Base-by-base conservation (phyloP, 2,329 filamentous ascomycete species). In the Penicillium brevicompactum region DNA sequence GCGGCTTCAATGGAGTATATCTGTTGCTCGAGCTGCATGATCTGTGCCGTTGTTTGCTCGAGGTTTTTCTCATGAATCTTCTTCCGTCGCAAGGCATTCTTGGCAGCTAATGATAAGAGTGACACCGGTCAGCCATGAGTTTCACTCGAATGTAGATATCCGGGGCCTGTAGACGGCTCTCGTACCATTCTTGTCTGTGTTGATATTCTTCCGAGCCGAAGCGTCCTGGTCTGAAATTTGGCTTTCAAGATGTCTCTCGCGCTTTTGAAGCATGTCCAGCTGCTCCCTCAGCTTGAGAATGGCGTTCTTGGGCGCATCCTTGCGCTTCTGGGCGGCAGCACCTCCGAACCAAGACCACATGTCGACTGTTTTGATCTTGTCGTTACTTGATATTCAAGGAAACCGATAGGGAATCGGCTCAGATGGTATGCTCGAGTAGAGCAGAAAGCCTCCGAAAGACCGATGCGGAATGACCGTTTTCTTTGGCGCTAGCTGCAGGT, bases 1-100 rank as follows among this genome's bases (percentile, higher is more conserved):
- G 94, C 94, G 46, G 92, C 91, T 77, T 99, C 94, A 80, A 99
- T 97, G 57, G 90, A 88, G 75, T 94, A 94, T 71, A 97, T 95
- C 75, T 99, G 92, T 71, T 92, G 89, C 75, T 99, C 94, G 43
- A 99, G 82, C 21, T 94, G 96, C 67, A 87, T 86, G 70, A 97
- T 95, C 78, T 97, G 93, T 31, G 89, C 86, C 56, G 86, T 84
- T 1, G 93, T 97, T 78, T 97, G 92, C 64, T 96, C 91, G 56
- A 97, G 85, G 53, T 90, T 91, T 75, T 92, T 89, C 76, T 97
- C 92, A 69, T 94, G 91, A 65, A 87, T 83, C 84, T 99, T 97
- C 85, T 97, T 97, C 76, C 93, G 87, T 80, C 90, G 86, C 62
- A 99, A 80, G 40, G 94, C 94, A 65, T 88, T 86, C 80, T 94